Base-by-base conservation (phyloP, 2,329 filamentous ascomycete genomes). In the Colletotrichum sp. region DNA sequence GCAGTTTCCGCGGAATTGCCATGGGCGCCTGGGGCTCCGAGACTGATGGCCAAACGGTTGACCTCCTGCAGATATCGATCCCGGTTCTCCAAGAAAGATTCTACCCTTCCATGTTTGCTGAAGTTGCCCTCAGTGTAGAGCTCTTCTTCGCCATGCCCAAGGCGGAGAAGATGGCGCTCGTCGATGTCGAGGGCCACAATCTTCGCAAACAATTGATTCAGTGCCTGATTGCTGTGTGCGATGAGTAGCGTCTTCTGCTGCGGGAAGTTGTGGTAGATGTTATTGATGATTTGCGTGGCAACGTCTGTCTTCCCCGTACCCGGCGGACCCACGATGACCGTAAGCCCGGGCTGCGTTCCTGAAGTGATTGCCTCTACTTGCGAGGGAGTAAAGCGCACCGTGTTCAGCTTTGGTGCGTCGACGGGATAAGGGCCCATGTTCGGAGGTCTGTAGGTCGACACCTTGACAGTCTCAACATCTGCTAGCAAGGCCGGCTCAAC, bases 241-340 rank as follows among this genome's bases (percentile, higher is more conserved):
- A 99, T 92, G 55, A 99, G 91, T 22, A 99, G 87, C 1, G 97
- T 99, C 80, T 95, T 94, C 84, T 99, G 96, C 78, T 93, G 90
- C 9, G 97, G 96, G 83, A 98, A 99, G 85, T 98, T 98, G 87
- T 98, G 96, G 82, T 99, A 99, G 80, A 99, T 94, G 84, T 98
- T 98, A 87, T 95, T 98, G 86, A 99, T 99, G 83, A 98, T 98
- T 84, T 99, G 97, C 6, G 96, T 98, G 64, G 96, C 96, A 69
- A 99, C 97, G 85, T 99, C 97, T n/a, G 97, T 99, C 88, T 99
- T 99, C 77, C 98, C 97, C 8, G 97, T 99, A 71, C 97, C 97
- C 9, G 97, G 97, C 70, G 97, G 97, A 1, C 97, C 97, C 77
- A 99, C 95, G 79, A 99, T 94, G 64, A 99, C 91, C 2, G 96